Conservation (phyloP, 192 early-diverging fungal species). For the Rhizoclosmatium sp. region DNA sequence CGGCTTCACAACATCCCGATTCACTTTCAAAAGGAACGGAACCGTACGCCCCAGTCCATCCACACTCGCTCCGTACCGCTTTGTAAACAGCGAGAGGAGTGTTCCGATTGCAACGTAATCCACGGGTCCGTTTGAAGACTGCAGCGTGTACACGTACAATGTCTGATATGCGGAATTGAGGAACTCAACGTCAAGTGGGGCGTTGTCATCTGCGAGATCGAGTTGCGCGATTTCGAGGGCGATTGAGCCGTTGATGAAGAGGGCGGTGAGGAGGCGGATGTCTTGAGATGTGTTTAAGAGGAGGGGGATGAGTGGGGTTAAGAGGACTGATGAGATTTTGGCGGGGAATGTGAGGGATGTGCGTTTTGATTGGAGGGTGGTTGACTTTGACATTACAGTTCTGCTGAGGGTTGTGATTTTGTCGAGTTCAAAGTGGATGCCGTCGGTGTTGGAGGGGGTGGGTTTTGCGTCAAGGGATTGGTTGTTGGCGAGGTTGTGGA, state of each 20-base stretch:
- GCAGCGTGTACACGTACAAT: slow-evolving; percentile 1
- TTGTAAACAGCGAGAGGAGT: neutral
- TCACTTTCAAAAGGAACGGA: slow-evolving; percentile 21
- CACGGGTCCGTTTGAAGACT: slow-evolving; percentile 16
- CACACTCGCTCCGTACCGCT: neutral
- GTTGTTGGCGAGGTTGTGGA: neutral
- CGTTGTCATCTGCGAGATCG: neutral
- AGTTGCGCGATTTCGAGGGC: slow-evolving; percentile 7
- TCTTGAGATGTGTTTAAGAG: slow-evolving; percentile 5
- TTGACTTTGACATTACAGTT: neutral
- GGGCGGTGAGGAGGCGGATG: neutral
- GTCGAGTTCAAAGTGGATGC: neutral
- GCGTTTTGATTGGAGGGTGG: neutral
- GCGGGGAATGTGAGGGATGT: slow-evolving; percentile 13
- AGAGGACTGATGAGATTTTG: slow-evolving; percentile 16
- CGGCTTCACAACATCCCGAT: neutral
- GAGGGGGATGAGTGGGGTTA: slow-evolving; percentile 27
- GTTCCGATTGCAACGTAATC: slow-evolving; percentile 36
- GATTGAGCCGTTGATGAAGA: neutral
- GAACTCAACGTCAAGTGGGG: slow-evolving; percentile 7
- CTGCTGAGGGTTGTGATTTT: neutral
- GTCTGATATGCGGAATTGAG: neutral
- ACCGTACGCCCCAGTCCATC: slow-evolving; percentile 17
- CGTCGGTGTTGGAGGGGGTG: neutral
- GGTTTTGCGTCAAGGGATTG: neutral